Evolutionary conservation across 805 yeast genomes (phyloP).

Genomic region (Kazachstania bromeliacearum): DNA sequence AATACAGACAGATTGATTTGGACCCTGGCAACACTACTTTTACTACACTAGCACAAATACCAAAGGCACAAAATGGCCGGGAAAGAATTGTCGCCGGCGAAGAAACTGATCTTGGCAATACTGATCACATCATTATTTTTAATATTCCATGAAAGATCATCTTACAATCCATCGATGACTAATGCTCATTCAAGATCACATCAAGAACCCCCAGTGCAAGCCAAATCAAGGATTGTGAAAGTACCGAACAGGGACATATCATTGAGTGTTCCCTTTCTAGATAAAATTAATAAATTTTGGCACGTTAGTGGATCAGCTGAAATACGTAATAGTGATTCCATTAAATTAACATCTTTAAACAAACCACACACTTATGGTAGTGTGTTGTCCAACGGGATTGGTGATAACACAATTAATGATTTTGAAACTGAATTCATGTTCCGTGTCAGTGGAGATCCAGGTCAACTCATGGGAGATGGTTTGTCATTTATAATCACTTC

Average conservation of each 20-base stretch:
- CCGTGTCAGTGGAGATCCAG: conserved; percentile 5
- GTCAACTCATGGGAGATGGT: conserved; percentile 20
- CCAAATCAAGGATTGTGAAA: conserved; percentile 8
- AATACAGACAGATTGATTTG: no score
- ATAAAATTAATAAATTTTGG: conserved; percentile 24
- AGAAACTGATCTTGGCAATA: conserved; percentile 2
- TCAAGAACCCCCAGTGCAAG: not conserved
- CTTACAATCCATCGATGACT: not conserved
- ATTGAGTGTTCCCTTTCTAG: conserved; percentile 21
- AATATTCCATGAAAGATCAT: conserved; percentile 1
- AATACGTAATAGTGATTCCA: conserved; percentile 20
- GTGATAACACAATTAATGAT: conserved; percentile 27
- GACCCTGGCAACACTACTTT: no score
- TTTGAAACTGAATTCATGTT: conserved; percentile 21
- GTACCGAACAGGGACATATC: conserved; percentile 21
- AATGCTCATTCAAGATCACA: no score
- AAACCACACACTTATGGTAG: conserved; percentile 13
- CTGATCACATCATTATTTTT: conserved; percentile 4
- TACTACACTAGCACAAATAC: no score
- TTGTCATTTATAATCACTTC: conserved; percentile 20
- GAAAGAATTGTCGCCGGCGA: no score
- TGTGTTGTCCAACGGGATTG: conserved; percentile 26
- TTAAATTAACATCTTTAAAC: conserved; percentile 15
- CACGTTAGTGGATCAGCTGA: conserved; percentile 23
- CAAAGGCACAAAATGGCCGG: no score